Base-by-base conservation (phyloP, 1,284 basidiomycete genomes). In the Tilletia walkeri region DNA sequence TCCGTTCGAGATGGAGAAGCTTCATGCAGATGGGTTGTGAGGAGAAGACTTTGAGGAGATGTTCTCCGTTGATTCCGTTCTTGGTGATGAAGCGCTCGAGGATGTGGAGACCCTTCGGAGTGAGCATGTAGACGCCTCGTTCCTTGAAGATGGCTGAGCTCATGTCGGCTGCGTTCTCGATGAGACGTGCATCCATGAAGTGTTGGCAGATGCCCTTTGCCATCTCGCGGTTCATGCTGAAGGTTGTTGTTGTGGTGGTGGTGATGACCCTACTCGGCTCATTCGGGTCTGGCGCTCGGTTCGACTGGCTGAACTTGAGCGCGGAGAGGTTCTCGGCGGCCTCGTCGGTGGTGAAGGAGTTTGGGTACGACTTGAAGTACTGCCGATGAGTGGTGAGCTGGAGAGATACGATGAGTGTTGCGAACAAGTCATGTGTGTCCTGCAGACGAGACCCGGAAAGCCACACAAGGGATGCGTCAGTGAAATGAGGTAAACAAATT, bases 181-280 rank as follows among this genome's bases (percentile, higher is more conserved):
- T 94, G 75, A 99, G 88, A 73, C 94, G 91, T 67, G 95, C 95
- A 76, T 99, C 95, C 92, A 99, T 95, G 83, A 98, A 99, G 82
- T 98, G 95, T 85, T 99, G 95, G 85, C 94, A 94, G 89, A 99
- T 98, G 47, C 93, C 94, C 86, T 97, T 96, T 73, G 96, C 96
- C 92, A 99, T 99, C 65, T 99, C 95, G 76, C 94, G 90, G 75
- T 93, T 94, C 96, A 99, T 99, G 73, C 94, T 95, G 86, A 99
- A 99, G 30, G 96, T 99, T 56, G 96, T 99, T 9, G 95, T 99
- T 4, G 96, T 99, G 0, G 96, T 99, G 1, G 95, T 99, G 77
- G 96, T 98, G 80, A 99, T 91, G 84, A 99, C 94, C 80, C 95
- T 90, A 84, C 92, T 90, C 74, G 94, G 94, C 85, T 99, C 95